Conservation (phyloP, 108 stramenopile genomes). For the Nannochloropsis gaditana region DNA sequence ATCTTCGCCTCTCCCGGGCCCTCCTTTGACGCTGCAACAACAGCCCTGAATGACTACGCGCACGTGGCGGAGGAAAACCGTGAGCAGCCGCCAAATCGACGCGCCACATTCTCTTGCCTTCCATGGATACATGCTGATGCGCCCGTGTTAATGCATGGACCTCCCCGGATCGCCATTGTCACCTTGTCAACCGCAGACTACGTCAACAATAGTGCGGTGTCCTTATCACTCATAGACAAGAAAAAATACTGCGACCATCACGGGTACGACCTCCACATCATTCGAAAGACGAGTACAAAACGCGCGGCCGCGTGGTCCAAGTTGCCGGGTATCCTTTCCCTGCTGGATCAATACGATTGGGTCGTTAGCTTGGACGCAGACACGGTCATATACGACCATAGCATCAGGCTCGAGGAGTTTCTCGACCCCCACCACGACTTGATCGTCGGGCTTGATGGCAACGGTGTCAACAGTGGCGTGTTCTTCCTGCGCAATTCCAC, state of each 20-base stretch:
- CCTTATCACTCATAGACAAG: not conserved
- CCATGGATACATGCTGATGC: no score
- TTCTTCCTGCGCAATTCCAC: not conserved
- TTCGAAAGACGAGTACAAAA: not conserved
- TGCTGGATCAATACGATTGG: not conserved
- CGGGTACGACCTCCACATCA: not conserved
- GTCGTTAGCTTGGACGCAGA: not conserved
- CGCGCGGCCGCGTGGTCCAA: not conserved
- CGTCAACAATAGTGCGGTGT: not conserved
- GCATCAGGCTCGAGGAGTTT: not conserved
- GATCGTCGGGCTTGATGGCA: not conserved
- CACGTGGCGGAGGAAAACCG: no score
- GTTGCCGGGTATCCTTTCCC: not conserved
- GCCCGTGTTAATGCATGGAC: no score
- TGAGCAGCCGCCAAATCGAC: no score
- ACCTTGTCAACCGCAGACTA: no score
- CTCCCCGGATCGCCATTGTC: no score
- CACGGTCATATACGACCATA: conserved; percentile 1
- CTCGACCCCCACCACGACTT: not conserved
- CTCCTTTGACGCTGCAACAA: no score
- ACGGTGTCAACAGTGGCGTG: not conserved
- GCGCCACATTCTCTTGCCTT: no score
- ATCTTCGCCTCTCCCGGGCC: no score
- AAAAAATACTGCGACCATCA: not conserved
- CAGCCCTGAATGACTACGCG: no score